phyloP scores from a whole-genome alignment of 345 rosid species.

The Aquilaria yunnanensis region DNA sequence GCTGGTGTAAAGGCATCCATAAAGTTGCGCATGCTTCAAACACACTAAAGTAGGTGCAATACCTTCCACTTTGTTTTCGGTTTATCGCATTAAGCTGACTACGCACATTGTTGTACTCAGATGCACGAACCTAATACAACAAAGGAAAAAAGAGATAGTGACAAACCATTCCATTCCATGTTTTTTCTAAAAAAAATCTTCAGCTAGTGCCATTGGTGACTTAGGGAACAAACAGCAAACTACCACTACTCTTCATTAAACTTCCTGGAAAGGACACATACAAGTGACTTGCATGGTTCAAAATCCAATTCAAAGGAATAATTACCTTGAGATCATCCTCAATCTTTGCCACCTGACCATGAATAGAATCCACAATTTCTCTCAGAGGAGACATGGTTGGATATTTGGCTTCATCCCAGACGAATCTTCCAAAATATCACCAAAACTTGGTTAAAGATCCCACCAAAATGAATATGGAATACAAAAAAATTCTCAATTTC shows the following conservation, averaged over 20 bases:
- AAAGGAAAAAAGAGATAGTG: slow-evolving; percentile 8
- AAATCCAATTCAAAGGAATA: neutral
- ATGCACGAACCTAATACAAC: slow-evolving; percentile 77
- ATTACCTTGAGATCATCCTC: slow-evolving; percentile 99
- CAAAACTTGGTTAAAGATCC: slow-evolving; percentile 10
- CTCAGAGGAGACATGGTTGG: slow-evolving; percentile 90
- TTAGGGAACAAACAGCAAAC: neutral
- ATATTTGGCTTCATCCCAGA: slow-evolving; percentile 97
- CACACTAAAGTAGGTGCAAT: slow-evolving; percentile 1
- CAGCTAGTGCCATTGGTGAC: neutral
- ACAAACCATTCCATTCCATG: slow-evolving; percentile 3
- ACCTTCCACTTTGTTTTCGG: slow-evolving; percentile 99
- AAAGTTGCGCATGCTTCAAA: neutral
- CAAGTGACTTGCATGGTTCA: neutral
- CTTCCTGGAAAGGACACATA: neutral
- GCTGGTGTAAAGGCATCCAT: neutral
- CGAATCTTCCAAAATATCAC: slow-evolving; percentile 52
- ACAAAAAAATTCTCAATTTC: neutral
- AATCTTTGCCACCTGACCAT: slow-evolving; percentile 75
- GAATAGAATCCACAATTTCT: slow-evolving; percentile 83
- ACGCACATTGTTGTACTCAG: slow-evolving; percentile 90
- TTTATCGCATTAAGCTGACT: slow-evolving; percentile 95
- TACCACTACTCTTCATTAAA: neutral
- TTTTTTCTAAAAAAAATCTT: neutral
- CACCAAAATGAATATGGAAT: neutral